These are phyloP conservation scores for Pichia californica DNA, from an alignment of 805 yeast species.

Conservation along the genomic window DNA sequence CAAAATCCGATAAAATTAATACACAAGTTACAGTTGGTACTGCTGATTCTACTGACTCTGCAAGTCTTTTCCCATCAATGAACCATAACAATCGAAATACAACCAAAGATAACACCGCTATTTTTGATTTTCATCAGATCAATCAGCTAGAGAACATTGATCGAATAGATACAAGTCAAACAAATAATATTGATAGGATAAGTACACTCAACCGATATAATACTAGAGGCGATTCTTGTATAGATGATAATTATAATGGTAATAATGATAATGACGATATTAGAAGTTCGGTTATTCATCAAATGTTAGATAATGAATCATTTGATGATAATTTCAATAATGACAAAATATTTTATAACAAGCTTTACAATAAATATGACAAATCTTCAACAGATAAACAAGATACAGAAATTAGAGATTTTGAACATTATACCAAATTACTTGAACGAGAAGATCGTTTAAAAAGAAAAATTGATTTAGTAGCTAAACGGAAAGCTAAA, in stretches of 20 bases:
- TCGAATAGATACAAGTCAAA: not conserved
- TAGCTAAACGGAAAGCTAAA: conserved; percentile 9
- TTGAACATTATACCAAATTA: conserved; percentile 23
- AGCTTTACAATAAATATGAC: conserved; percentile 20
- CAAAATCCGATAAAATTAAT: not conserved
- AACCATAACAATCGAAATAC: not conserved
- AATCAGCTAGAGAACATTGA: not conserved
- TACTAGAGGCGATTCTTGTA: not conserved
- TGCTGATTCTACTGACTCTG: not conserved
- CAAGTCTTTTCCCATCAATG: conserved; percentile 3
- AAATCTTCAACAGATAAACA: not conserved
- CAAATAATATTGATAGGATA: not conserved
- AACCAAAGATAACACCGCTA: too few species aligned
- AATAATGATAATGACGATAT: conserved; percentile 12
- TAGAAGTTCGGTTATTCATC: conserved; percentile 19
- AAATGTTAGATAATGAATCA: conserved; percentile 19
- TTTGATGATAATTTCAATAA: conserved; percentile 5
- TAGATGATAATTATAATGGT: conserved; percentile 8
- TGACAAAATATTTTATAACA: conserved; percentile 18
- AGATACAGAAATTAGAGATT: conserved; percentile 20
- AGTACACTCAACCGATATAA: too few species aligned
- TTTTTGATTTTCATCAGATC: too few species aligned
- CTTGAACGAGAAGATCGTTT: conserved; percentile 24
- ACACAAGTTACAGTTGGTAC: not conserved
- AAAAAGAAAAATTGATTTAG: conserved; percentile 14